Base-by-base conservation (phyloP, 306 rosid genomes). In the Medicago arabica region DNA sequence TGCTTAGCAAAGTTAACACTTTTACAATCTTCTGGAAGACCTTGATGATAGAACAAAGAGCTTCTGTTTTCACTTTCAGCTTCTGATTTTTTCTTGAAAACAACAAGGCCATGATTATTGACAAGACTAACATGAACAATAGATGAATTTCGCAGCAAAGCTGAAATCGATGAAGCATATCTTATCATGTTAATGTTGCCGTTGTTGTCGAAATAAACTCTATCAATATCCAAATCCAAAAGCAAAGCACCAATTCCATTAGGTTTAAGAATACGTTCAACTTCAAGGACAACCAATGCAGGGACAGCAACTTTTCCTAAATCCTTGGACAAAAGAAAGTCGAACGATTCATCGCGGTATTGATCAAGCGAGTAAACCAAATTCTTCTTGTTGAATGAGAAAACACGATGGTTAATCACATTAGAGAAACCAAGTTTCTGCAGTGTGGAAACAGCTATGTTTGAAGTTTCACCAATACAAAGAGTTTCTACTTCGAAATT, bases 221-320 rank as follows among this genome's bases (percentile, higher is more conserved):
- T 3, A 13, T 10, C 63, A 17, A 6, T 43, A 15, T 67, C 75
- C 34, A 25, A 15, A 53, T 10, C 51, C 21, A 87, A 80, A 69
- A 92, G 84, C 55, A 96, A 66, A 14, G 86, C 98, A 14, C 93
- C 99, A 11, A 88, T 82, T 41, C 99, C 99, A 7, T 91, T 96
- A 1, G 99, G 93, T 71, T 80, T 85, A 81, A 96, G 97, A 69
- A 96, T 79, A 10, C 99, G 96, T 79, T 96, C 98, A 23, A 92
- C 83, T 78, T 96, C 97, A 8, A 89, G 91, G 71, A 92, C 89
- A 21, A 92, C 80, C 72, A 87, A 82, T 11, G 96, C 86, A 76
- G 97, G 97, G 74, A 84, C 93, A 10, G 91, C 53, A 70, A 78
- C 90, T 83, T 81, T 86, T 39, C 87, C 89, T 1, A 85, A 50